These are phyloP conservation scores for Phytophthora pseudosyringae DNA, from an alignment of 352 stramenopile species.

Conservation along the genomic window DNA sequence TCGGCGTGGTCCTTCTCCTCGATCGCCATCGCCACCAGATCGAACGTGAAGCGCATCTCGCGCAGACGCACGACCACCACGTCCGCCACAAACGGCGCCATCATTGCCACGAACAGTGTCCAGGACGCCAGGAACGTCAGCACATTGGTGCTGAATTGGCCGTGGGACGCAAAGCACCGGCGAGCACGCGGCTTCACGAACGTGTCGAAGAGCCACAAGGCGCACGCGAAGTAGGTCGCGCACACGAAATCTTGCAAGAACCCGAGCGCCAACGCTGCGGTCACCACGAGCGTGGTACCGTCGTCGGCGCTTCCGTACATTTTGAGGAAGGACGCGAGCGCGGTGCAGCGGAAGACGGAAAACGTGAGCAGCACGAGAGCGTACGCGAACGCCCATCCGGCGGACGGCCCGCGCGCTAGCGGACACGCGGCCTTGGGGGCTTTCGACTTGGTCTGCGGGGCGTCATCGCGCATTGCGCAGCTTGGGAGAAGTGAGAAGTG, in stretches of 20 bases:
- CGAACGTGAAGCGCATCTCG: slow-evolving; percentile 53
- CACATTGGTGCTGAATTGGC: neutral
- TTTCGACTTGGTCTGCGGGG: no score
- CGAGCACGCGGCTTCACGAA: neutral
- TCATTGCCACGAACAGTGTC: slow-evolving; percentile 31
- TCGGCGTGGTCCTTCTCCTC: slow-evolving; percentile 41
- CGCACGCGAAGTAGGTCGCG: slow-evolving; percentile 16
- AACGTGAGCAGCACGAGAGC: slow-evolving; percentile 8
- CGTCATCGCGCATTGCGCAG: neutral
- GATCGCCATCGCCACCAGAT: slow-evolving; percentile 48
- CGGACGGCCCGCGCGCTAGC: no score
- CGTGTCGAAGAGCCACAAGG: slow-evolving; percentile 4
- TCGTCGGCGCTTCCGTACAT: slow-evolving; percentile 14
- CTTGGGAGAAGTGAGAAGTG: neutral
- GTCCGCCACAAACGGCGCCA: slow-evolving; percentile 41
- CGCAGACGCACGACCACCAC: slow-evolving; percentile 45
- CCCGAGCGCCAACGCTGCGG: slow-evolving; percentile 30
- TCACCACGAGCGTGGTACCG: slow-evolving; percentile 13
- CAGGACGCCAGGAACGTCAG: slow-evolving; percentile 41
- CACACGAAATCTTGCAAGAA: slow-evolving; percentile 50
- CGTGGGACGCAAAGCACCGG: neutral
- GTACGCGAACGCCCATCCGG: slow-evolving; percentile 46
- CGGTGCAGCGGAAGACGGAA: slow-evolving; percentile 4
- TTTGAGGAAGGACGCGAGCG: slow-evolving; percentile 24
- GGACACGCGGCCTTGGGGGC: neutral